Evolutionary conservation across 768 basidiomycete species (phyloP).

Genomic region (Neoboletus brunneissimus): DNA sequence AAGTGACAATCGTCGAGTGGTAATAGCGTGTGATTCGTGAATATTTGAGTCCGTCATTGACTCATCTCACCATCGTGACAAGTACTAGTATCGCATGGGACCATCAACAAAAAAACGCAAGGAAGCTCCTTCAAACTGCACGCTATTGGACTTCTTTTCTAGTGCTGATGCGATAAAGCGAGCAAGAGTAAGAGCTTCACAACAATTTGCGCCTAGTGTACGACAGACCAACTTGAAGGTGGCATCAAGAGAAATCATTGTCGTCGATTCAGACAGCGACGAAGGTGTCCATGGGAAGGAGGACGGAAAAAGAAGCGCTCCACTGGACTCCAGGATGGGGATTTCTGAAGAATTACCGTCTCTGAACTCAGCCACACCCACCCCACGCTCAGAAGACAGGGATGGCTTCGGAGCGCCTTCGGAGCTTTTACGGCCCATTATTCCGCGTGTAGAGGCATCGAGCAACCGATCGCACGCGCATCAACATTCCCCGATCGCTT

Average conservation of each 20-base stretch:
- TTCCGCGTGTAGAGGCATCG: not conserved
- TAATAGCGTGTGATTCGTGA: not conserved
- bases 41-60: no score
- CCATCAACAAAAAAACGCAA: slow-evolving; percentile 37
- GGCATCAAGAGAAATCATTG: slow-evolving; percentile 44
- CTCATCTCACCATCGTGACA: no score
- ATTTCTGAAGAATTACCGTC: not conserved
- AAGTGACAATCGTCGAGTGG: not conserved
- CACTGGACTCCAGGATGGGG: not conserved
- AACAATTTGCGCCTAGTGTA: not conserved
- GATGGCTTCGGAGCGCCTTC: slow-evolving; percentile 27
- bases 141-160: slow-evolving; percentile 48
- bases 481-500: not conserved
- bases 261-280: slow-evolving; percentile 65
- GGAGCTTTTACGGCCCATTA: slow-evolving; percentile 16
- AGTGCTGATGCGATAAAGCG: slow-evolving; percentile 22
- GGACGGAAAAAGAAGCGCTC: not conserved
- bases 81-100: no score
- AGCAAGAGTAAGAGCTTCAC: slow-evolving; percentile 12
- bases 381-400: not conserved
- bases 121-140: slow-evolving; percentile 32
- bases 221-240: not conserved
- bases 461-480: not conserved
- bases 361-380: not conserved
- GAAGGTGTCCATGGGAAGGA: slow-evolving; percentile 8